Evolutionary conservation across 306 rosid species (phyloP).

Genomic region (Cicer chorassanicum): DNA sequence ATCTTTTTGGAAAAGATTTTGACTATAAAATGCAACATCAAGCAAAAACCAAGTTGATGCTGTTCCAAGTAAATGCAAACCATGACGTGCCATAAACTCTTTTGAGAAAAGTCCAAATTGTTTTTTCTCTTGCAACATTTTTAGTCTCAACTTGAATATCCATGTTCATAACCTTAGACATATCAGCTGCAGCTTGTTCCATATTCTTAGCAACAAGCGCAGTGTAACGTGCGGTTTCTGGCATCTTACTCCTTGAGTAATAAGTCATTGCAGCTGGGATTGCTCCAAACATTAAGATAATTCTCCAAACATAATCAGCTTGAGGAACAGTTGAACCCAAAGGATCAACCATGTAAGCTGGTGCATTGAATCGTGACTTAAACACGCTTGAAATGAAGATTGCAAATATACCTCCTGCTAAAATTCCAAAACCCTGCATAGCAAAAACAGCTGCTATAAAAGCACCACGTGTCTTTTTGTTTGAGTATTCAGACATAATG

Average conservation of each 20-base stretch:
- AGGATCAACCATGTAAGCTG: slow-evolving; percentile 53
- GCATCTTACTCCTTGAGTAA: slow-evolving; percentile 75
- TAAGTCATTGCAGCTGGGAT: slow-evolving; percentile 70
- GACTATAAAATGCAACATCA: slow-evolving; percentile 77
- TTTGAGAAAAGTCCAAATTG: slow-evolving; percentile 59
- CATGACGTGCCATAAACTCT: slow-evolving; percentile 64
- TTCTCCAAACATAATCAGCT: slow-evolving; percentile 74
- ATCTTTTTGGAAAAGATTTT: slow-evolving; percentile 78
- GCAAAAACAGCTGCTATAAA: slow-evolving; percentile 85
- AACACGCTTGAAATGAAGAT: slow-evolving; percentile 52
- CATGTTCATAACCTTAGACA: slow-evolving; percentile 71
- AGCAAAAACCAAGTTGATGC: slow-evolving; percentile 76
- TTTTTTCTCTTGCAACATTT: slow-evolving; percentile 14
- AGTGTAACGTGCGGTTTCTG: slow-evolving; percentile 80
- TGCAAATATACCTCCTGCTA: slow-evolving; percentile 71
- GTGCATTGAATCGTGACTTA: slow-evolving; percentile 51
- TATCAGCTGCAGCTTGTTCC: slow-evolving; percentile 64
- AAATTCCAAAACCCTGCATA: slow-evolving; percentile 85
- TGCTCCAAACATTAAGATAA: slow-evolving; percentile 74
- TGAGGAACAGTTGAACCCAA: slow-evolving; percentile 61
- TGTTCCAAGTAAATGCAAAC: slow-evolving; percentile 73
- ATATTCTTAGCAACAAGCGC: slow-evolving; percentile 72
- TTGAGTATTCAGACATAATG: slow-evolving; percentile 81
- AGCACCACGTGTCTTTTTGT: slow-evolving; percentile 79
- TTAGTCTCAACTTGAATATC: slow-evolving; percentile 55